A percentile compares a stretch with the other conserved stretches of the same genome.
These are phyloP conservation scores for Penicillium desertorum DNA, from an alignment of 495 filamentous ascomycete species.

Conservation along the genomic window DNA sequence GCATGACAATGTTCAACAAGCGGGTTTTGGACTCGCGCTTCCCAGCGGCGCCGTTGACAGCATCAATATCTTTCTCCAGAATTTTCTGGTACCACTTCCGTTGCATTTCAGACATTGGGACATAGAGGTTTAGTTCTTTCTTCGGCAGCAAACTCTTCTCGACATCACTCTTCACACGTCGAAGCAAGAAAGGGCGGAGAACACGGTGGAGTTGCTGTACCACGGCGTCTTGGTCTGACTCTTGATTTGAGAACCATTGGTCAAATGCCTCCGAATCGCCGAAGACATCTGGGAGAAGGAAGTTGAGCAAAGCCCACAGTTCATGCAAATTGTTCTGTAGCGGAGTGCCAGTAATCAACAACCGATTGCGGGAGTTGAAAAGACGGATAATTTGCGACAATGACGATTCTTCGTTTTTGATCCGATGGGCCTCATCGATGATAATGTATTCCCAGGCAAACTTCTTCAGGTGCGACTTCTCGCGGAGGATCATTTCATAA, in stretches of 20 bases:
- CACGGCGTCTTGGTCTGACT: constrained; percentile 88
- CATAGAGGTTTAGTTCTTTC: constrained; percentile 95
- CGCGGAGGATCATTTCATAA: constrained; percentile 94
- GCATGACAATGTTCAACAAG: constrained; percentile 99
- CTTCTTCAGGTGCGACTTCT: constrained; percentile 94
- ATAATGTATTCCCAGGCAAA: constrained; percentile 99
- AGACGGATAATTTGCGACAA: constrained; percentile 95
- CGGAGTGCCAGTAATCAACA: constrained; percentile 96
- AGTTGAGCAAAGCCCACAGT: constrained; percentile 98
- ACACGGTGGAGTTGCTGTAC: constrained; percentile 96
- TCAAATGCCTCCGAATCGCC: constrained; percentile 98
- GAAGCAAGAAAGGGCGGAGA: constrained; percentile 87
- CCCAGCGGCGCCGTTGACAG: constrained; percentile 94
- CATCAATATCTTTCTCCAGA: constrained; percentile 97
- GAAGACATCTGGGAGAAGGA: constrained; percentile 95
- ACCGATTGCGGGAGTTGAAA: constrained; percentile 92
- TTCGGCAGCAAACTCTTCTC: constrained; percentile 98
- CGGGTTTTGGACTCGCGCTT: constrained; percentile 99
- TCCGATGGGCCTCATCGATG: constrained; percentile 97
- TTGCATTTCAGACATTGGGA: constrained; percentile 99
- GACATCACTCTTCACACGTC: constrained; percentile 96
- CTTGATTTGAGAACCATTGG: constrained; percentile 92
- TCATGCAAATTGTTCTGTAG: constrained; percentile 99
- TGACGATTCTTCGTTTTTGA: constrained; percentile 99
- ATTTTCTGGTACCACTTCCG: constrained; percentile 99